Evolutionary conservation across 2,329 filamentous ascomycete species (phyloP), one percentile per base, ranked within the genome.

Genomic region (Aquanectria penicillioides): DNA sequence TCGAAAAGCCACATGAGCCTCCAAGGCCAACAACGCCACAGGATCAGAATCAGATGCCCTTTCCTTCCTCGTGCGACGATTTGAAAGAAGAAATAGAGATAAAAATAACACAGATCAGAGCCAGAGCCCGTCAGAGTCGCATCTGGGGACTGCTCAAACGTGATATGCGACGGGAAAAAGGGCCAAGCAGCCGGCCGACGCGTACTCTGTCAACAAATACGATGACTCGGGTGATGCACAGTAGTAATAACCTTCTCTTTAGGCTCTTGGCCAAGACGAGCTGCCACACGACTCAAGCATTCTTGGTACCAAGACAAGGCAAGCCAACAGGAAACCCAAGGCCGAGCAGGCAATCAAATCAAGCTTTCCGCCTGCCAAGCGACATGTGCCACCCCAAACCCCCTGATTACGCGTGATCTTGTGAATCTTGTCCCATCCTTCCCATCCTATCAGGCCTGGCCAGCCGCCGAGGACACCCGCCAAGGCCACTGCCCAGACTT

Each of bases 201-300:
- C 50, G 50, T 43, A 31, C 18, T 17, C 18, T 28, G 23, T 26
- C 34, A 20, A n/a, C 33, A 18, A 29, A 23, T 31, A 36, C 49
- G 49, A 17, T 34, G 18, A 33, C 36, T 29, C 28, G 18, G n/a
- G 6, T 23, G 36, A 41, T 18, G 25, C 53, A 49, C 34, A 34
- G 28, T n/a, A n/a, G n/a, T 36, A 57, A 44, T 44, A 26, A 34
- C 40, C 18, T 50, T 46, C 33, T 43, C 37, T 44, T 49, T 34
- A 51, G 47, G 23, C 47, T 57, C 38, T 28, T 48, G 49, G 66
- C 66, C 66, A 68, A 69, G 66, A 50, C 60, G 49, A 53, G 58
- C 50, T 50, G 40, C 62, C 55, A 62, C 65, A 60, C 64, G 53
- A 67, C 60, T 67, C 66, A 62, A 53, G 40, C 25, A 29, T 34